A percentile compares a stretch with the other conserved stretches of the same genome.
Conservation (phyloP, 2,329 filamentous ascomycete genomes). For the Xylaria sp. region DNA sequence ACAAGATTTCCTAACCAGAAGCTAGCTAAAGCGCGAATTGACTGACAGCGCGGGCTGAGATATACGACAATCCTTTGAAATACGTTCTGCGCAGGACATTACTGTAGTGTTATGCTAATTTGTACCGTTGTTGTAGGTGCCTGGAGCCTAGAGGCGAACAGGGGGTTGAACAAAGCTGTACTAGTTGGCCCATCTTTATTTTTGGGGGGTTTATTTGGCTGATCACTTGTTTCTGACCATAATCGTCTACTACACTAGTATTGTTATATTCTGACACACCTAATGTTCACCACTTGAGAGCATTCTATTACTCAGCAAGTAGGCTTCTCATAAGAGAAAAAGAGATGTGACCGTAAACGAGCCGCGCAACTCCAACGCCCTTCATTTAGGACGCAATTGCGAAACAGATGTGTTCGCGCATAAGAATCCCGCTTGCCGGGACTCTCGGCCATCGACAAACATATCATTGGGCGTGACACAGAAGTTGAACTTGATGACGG, state of each 20-base stretch:
- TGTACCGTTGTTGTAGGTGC: too few species aligned
- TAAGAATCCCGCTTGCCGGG: background rate
- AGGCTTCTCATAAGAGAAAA: background rate
- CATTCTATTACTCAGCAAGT: background rate
- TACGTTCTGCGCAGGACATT: background rate
- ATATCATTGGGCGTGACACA: constrained; percentile 5
- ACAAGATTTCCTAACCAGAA: background rate
- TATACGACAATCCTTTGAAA: constrained; percentile 26
- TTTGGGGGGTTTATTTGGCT: too few species aligned
- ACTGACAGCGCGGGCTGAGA: constrained; percentile 1
- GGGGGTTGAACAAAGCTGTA: constrained; percentile 15
- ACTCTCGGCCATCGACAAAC: constrained; percentile 2
- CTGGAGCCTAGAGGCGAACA: constrained; percentile 22
- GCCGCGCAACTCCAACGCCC: background rate
- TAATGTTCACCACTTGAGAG: background rate
- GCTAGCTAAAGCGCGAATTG: constrained; percentile 21
- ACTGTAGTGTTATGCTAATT: too few species aligned
- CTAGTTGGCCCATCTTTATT: background rate
- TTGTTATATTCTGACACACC: background rate
- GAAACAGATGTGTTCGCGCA: background rate
- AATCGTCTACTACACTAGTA: background rate
- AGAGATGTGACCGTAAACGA: background rate
- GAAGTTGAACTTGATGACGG: background rate
- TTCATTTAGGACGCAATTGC: background rate
- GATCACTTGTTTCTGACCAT: background rate